phyloP scores from a whole-genome alignment of 805 yeast species.

The Tetrapisispora namnaoensis region DNA sequence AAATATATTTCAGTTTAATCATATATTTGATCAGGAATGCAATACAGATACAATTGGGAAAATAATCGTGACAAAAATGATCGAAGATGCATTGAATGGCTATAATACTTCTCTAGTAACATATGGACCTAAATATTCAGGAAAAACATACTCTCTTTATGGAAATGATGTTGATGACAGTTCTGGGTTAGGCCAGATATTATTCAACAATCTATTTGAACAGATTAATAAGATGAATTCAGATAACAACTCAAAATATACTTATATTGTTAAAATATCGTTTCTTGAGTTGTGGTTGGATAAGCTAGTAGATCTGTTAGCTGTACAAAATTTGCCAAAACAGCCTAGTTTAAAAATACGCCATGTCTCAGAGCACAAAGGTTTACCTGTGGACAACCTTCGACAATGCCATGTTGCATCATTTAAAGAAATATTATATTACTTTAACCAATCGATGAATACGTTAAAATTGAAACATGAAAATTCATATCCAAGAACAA shows the following conservation, averaged over 20 bases:
- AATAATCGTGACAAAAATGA: slow-evolving; percentile 1
- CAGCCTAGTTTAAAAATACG: slow-evolving; percentile 29
- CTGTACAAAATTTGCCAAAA: slow-evolving; percentile 26
- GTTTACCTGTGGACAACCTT: slow-evolving; percentile 46
- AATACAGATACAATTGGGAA: slow-evolving; percentile 30
- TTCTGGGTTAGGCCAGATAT: slow-evolving; percentile 54
- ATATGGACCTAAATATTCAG: slow-evolving; percentile 74
- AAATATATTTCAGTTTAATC: slow-evolving; percentile 14
- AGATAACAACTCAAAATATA: slow-evolving; percentile 41
- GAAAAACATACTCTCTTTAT: slow-evolving; percentile 71
- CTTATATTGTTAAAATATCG: slow-evolving; percentile 46
- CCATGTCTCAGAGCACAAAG: slow-evolving; percentile 31
- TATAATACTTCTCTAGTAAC: slow-evolving; percentile 70
- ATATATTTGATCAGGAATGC: slow-evolving; percentile 51
- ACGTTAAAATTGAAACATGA: not conserved
- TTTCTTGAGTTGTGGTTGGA: slow-evolving; percentile 81
- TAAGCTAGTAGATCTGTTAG: slow-evolving; percentile 57
- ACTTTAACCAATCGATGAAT: not conserved
- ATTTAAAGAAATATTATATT: slow-evolving; percentile 1
- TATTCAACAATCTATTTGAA: slow-evolving; percentile 49
- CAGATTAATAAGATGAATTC: slow-evolving; percentile 38
- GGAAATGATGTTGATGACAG: slow-evolving; percentile 45
- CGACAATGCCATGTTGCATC: slow-evolving; percentile 1
- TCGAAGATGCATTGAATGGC: slow-evolving; percentile 34
- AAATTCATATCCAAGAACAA: slow-evolving; percentile 34